These are phyloP conservation scores for Juncus inflexus DNA, from an alignment of 176 grass and related monocot genomes.

Conservation along the genomic window DNA sequence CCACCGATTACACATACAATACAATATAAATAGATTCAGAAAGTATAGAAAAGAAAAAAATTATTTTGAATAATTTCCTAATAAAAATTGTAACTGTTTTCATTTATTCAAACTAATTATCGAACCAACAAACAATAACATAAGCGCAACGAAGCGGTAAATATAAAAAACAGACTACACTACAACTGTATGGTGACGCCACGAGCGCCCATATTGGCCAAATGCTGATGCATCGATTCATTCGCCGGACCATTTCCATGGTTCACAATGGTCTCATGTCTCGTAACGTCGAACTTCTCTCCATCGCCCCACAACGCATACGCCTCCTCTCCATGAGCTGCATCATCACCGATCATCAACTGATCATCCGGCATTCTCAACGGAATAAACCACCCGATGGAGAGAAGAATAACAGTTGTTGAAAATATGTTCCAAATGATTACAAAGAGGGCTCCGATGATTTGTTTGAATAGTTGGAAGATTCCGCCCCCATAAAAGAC, in stretches of 20 bases:
- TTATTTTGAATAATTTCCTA: too few relatives aligned
- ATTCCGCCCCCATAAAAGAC: slow-evolving; percentile 65
- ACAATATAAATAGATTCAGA: too few relatives aligned
- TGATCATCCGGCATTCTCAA: slow-evolving; percentile 75
- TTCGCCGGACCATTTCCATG: slow-evolving; percentile 27
- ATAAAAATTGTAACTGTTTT: too few relatives aligned
- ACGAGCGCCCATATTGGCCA: slow-evolving; percentile 44
- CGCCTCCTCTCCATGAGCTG: slow-evolving; percentile 72
- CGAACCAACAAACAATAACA: too few relatives aligned
- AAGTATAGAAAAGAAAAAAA: too few relatives aligned
- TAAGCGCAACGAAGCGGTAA: too few relatives aligned
- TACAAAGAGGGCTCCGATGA: slow-evolving; percentile 58
- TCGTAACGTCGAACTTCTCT: slow-evolving; percentile 66
- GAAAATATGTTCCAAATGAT: slow-evolving; percentile 52
- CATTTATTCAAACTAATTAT: too few relatives aligned
- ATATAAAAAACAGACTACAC: too few relatives aligned
- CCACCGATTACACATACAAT: too few relatives aligned
- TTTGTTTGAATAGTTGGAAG: slow-evolving; percentile 56
- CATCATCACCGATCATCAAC: slow-evolving; percentile 82
- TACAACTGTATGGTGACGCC: slow-evolving; percentile 77
- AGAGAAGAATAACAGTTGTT: slow-evolving; percentile 59
- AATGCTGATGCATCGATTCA: slow-evolving; percentile 29
- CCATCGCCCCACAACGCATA: slow-evolving; percentile 89
- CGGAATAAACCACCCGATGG: slow-evolving; percentile 43
- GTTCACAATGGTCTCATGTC: slow-evolving; percentile 47